These are phyloP conservation scores for Lactarius pseudohatsudake DNA, from an alignment of 768 basidiomycete genomes.

Conservation along the genomic window DNA sequence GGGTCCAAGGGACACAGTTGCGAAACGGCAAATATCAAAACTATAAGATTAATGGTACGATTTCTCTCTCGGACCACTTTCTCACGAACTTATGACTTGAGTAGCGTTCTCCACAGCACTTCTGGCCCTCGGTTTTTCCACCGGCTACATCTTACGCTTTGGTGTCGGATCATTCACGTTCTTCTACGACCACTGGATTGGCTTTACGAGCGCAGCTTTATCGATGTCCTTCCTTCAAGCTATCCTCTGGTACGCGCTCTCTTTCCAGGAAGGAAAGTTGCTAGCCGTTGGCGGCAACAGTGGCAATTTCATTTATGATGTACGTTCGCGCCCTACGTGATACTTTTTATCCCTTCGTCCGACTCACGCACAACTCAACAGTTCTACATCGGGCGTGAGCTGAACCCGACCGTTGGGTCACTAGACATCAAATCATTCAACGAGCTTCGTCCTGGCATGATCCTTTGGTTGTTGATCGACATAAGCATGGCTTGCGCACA, in stretches of 20 bases:
- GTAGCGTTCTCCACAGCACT: constrained; percentile 87
- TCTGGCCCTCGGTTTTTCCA: constrained; percentile 70
- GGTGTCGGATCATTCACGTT: constrained; percentile 85
- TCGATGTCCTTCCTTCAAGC: constrained; percentile 79
- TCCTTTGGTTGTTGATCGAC: constrained; percentile 89
- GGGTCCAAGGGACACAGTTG: constrained; percentile 43
- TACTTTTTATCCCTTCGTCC: background rate
- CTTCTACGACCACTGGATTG: constrained; percentile 89
- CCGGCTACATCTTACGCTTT: constrained; percentile 65
- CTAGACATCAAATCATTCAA: constrained; percentile 77
- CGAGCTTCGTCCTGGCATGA: constrained; percentile 87
- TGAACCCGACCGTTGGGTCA: constrained; percentile 82
- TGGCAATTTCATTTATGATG: constrained; percentile 87
- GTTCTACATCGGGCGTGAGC: constrained; percentile 93
- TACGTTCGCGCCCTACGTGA: constrained; percentile 41
- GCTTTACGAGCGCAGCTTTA: constrained; percentile 80
- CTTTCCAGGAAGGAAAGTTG: constrained; percentile 67
- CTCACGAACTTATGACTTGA: background rate
- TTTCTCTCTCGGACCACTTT: background rate
- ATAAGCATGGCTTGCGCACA: constrained; percentile 92
- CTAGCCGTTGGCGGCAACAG: constrained; percentile 93
- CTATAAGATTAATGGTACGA: constrained; percentile 94
- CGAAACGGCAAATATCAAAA: constrained; percentile 73
- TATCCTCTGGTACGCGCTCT: constrained; percentile 62
- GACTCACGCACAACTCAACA: constrained; percentile 34